Evolutionary conservation across 2,329 filamentous ascomycete species (phyloP), one percentile per base, ranked within the genome.

Genomic region (Cladosporium colombiae): DNA sequence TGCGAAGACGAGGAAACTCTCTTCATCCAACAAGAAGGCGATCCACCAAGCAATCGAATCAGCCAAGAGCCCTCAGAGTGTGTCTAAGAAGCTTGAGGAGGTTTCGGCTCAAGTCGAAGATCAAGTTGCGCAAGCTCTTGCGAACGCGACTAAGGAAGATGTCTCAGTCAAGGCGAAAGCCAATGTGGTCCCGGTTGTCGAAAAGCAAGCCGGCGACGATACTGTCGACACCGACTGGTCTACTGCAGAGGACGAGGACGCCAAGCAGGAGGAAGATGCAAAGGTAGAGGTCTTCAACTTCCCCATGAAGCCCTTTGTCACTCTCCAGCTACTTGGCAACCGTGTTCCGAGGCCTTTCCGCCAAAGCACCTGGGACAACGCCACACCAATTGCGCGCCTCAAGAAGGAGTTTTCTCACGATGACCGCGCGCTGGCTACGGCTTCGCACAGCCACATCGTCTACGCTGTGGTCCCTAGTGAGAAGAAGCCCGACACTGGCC

Each of bases 361-460:
- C n/a, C 55, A 46, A 14, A 49, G 37, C 25, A 65, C 64, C 3
- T 62, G 57, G 64, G 87, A 76, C 81, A 86, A 69, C 78, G 83
- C 67, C 79, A 84, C 67, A 79, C 84, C 89, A 3, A 89, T 98
- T 77, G 94, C 95, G 61, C 88, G 93, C 66, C 84, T 98, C 69
- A 97, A 97, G 84, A 98, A 98, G 81, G 93, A 97, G 5, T 98
- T 98, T 73, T 95, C 99, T 75, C 95, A 98, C 80, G 89, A 97
- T 68, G 95, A 99, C 76, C 91, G 96, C 70, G 96, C 93, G 69
- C 85, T 99, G 35, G 94, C 94, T 59, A 91, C 93, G 5, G 93
- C 94, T 21, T 94, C 92, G 29, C 89, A 92, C 74, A 90, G 90
- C 67, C 97, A 95, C 80, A 98, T 99, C 78, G 89, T 92, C 6